Percentiles rank a stretch among this genome's conserved stretches.
Conservation (phyloP, 306 rosid species). For the Begonia masoniana region DNA sequence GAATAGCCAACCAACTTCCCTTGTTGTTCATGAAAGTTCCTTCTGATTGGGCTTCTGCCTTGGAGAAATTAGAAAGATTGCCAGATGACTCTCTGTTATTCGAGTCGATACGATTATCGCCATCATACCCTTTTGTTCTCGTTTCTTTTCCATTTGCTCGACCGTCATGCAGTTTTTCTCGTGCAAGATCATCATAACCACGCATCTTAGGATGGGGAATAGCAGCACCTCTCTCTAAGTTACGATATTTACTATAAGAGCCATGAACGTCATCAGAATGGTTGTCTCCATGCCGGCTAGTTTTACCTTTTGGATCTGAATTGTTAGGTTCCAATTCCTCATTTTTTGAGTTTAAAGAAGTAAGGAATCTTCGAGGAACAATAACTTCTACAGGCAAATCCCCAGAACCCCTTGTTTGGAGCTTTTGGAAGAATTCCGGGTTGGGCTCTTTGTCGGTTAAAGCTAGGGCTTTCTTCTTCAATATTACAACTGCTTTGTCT, state of each 20-base stretch:
- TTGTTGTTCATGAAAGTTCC: constrained; percentile 62
- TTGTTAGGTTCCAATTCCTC: constrained; percentile 41
- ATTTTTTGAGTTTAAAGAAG: constrained; percentile 51
- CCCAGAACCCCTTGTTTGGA: constrained; percentile 69
- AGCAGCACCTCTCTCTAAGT: constrained; percentile 36
- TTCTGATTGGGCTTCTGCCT: constrained; percentile 70
- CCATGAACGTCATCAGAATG: constrained; percentile 37
- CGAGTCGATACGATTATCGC: constrained; percentile 42
- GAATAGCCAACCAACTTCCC: constrained; percentile 94
- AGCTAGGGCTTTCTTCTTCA: constrained; percentile 78
- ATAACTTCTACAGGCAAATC: constrained; percentile 92
- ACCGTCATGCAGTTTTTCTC: constrained; percentile 57
- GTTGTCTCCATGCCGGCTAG: constrained; percentile 27
- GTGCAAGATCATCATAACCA: constrained; percentile 32
- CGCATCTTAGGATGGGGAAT: constrained; percentile 33
- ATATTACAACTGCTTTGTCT: constrained; percentile 74
- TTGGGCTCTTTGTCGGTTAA: constrained; percentile 76
- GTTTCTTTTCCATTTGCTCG: constrained; percentile 50
- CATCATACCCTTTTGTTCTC: constrained; percentile 40
- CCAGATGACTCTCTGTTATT: constrained; percentile 63
- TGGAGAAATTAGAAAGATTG: constrained; percentile 57
- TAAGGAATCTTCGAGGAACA: constrained; percentile 60
- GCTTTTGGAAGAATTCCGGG: constrained; percentile 90
- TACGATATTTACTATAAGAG: constrained; percentile 46
- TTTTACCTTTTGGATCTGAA: constrained; percentile 39